Evolutionary conservation across 2,329 filamentous ascomycete species (phyloP).

Genomic region (Aspergillus calidoustus): DNA sequence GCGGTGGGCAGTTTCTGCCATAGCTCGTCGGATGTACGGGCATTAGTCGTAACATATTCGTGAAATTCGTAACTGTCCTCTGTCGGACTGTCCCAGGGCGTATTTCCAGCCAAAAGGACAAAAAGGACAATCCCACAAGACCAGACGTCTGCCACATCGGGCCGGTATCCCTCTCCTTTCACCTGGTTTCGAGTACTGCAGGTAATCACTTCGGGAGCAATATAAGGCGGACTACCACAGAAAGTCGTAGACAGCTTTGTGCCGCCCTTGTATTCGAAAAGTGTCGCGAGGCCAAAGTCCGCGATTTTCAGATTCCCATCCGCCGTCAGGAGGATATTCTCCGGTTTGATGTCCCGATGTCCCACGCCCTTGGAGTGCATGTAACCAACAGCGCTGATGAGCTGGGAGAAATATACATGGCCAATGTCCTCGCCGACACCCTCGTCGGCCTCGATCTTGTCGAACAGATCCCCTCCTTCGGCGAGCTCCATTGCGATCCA

Average conservation of each 20-base stretch:
- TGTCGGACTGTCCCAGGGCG: constrained; percentile 95
- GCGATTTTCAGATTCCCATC: constrained; percentile 90
- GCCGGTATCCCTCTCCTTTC: constrained; percentile 54
- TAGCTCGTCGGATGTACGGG: constrained; percentile 81
- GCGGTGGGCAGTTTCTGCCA: constrained; percentile 79
- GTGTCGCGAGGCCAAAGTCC: constrained; percentile 92
- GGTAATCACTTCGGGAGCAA: constrained; percentile 84
- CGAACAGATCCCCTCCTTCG: constrained; percentile 93
- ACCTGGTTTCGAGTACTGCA: constrained; percentile 57
- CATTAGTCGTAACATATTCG: constrained; percentile 79
- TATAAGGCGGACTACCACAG: constrained; percentile 95
- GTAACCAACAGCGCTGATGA: constrained; percentile 87
- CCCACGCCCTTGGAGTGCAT: constrained; percentile 96
- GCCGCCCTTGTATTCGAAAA: constrained; percentile 87
- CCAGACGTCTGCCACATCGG: constrained; percentile 91
- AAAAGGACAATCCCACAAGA: constrained; percentile 98
- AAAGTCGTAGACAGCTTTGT: constrained; percentile 84
- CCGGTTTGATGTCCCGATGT: constrained; percentile 89
- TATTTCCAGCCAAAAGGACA: constrained; percentile 92
- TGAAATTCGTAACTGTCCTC: constrained; percentile 85
- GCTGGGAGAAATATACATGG: constrained; percentile 93
- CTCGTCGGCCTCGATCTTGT: constrained; percentile 98
- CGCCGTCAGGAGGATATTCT: constrained; percentile 88
- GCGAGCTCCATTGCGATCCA: constrained; percentile 99
- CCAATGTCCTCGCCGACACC: constrained; percentile 94